These are phyloP conservation scores for Lunularia cruciata DNA, from an alignment of 225 moss, liverwort and hornwort genomes.

Conservation along the genomic window DNA sequence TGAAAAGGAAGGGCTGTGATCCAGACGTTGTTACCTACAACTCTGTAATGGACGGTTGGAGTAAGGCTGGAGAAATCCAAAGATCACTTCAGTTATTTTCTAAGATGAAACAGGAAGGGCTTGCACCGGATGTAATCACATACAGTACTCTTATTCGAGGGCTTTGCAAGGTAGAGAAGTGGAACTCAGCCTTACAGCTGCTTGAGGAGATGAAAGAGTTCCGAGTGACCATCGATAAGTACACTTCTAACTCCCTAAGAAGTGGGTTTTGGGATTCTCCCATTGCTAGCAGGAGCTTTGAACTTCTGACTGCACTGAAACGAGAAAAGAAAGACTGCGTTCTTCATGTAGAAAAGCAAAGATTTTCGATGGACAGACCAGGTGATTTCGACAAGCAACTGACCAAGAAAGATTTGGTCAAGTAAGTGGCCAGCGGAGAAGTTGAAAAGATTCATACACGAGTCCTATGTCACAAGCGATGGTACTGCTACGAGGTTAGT, in stretches of 20 bases:
- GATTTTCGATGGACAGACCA: neutral
- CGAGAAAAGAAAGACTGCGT: neutral
- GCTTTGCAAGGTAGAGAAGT: conserved; percentile 23
- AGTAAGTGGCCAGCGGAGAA: no score
- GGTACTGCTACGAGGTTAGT: no score
- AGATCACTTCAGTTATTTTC: conserved; percentile 26
- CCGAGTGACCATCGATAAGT: conserved; percentile 23
- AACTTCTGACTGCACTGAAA: conserved; percentile 7
- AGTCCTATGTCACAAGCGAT: no score
- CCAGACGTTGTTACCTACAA: conserved; percentile 39
- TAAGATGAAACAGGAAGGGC: conserved; percentile 29
- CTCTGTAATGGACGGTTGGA: conserved; percentile 30
- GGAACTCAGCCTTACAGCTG: conserved; percentile 16
- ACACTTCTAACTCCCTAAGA: conserved; percentile 26
- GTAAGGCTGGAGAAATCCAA: conserved; percentile 3
- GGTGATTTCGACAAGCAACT: neutral
- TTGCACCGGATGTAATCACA: conserved; percentile 34
- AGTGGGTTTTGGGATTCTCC: conserved; percentile 3
- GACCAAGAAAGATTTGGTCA: no score
- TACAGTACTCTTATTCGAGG: conserved; percentile 41
- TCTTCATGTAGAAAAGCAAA: neutral
- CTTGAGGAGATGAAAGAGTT: conserved; percentile 34
- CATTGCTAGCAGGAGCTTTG: neutral
- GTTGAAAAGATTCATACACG: no score
- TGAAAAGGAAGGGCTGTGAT: conserved; percentile 28